Base-by-base conservation (phyloP, 768 basidiomycete species). In the Hygrophorus russula region DNA sequence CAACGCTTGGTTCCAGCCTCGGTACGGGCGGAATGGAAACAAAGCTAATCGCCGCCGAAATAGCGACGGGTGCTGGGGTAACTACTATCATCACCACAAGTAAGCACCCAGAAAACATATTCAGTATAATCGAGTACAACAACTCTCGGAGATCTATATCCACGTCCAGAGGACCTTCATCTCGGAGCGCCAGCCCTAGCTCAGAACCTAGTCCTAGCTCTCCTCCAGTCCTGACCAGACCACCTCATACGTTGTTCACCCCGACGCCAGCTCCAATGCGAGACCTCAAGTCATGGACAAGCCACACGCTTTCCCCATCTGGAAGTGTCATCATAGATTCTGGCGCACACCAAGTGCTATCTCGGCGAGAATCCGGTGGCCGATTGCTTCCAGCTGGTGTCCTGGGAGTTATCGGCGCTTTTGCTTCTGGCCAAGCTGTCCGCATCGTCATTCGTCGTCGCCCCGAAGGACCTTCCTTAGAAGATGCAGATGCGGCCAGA, bases 11-110 rank as follows among this genome's bases (percentile, higher is more conserved):
- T 0, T 93, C 90, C 1, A 88, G 76, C 51, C 73, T 99, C 9
- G 96, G 96, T 0, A 98, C 96, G 1, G 96, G 96, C 0, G 96
- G 96, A 3, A 98, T 98, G 96, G 92, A 96, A 62, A 99, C 96
- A 2, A 99, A 98, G 57, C 76, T 98, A 52, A 96, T 98, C 50
- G 96, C 96, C 1, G 94, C 96, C 0, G 96, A 99, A 55, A 90
- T 99, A 24, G 92, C 94, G 4, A 94, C 88, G 0, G 92, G 82
- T 0, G 94, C 93, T 0, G 96, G 96, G 5, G 91, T 94, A 27
- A 80, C 87, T 4, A 96, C 94, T n/a, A n/a, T n/a, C n/a, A n/a
- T n/a, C n/a, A n/a, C n/a, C n/a, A n/a, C n/a, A n/a, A n/a, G n/a
- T n/a, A n/a, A n/a, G n/a, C n/a, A n/a, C n/a, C n/a, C n/a, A n/a